Base-by-base conservation (phyloP, 1,284 basidiomycete species). In the Waitea zeae region DNA sequence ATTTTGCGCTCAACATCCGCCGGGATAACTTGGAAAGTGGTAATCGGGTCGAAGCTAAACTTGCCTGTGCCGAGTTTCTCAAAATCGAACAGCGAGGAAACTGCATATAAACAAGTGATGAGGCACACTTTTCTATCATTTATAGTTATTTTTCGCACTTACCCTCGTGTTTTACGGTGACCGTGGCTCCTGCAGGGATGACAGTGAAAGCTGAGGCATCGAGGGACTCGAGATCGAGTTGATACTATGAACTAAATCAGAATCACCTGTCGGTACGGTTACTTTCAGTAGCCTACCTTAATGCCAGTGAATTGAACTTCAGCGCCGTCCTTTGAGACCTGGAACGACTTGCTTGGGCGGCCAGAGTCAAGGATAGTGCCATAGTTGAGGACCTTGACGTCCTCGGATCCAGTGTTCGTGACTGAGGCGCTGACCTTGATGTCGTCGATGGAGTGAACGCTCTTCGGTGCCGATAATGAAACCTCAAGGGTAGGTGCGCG, bases 271-370 rank as follows among this genome's bases (percentile, higher is more conserved):
- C n/a, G n/a, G n/a, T n/a, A n/a, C n/a, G n/a, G n/a, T n/a, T n/a
- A n/a, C n/a, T n/a, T n/a, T n/a, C n/a, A n/a, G n/a, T n/a, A 60
- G 38, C 42, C 27, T 34, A 61, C 56, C 52, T 59, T 59, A 41
- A 61, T 45, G 28, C 61, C 62, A 15, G 50, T 57, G 50, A 64
- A 64, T 18, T 51, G 37, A 30, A 61, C 56, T 3, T 43, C 42
- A 12, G 43, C 37, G n/a, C 54, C 58, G 38, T 56, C 53, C 44
- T 59, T 58, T 34, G 51, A 59, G 38, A 64, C 53, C 3, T 44
- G 46, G 49, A 65, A 64, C 3, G 60, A 61, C 43, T 52, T 56
- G 15, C 60, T 62, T 5, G 61, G 61, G 12, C 58, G 45, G 26
- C 54, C 46, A 36, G 49, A 49, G 42, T 65, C 62, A 36, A 64